A percentile compares a stretch with the other conserved stretches of the same genome.
Evolutionary conservation across 2,329 filamentous ascomycete species (phyloP).

Genomic region (Diaporthe ilicicola): DNA sequence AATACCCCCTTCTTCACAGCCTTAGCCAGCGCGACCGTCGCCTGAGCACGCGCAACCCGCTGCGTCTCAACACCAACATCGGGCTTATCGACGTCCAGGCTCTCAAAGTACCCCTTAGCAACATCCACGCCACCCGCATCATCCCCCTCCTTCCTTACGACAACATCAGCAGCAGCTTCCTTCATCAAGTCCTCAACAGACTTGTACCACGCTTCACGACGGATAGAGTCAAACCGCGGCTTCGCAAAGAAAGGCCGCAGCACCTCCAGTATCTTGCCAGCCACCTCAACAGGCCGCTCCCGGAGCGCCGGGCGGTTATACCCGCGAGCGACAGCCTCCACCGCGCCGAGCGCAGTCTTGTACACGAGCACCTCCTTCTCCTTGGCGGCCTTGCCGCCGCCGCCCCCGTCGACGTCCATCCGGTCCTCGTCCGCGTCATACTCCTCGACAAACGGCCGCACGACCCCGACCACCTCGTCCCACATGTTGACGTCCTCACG

Average conservation of each 20-base stretch:
- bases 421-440: conserved; percentile 64
- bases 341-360: conserved; percentile 56
- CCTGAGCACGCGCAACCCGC: conserved; percentile 56
- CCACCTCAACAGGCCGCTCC: conserved; percentile 46
- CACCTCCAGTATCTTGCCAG: conserved; percentile 49
- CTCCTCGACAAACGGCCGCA: conserved; percentile 69
- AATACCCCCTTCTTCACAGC: conserved; percentile 55
- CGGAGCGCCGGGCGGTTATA: conserved; percentile 54
- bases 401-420: conserved; percentile 72
- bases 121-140: conserved; percentile 35
- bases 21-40: conserved; percentile 51
- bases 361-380: conserved; percentile 49
- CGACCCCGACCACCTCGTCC: conserved; percentile 70
- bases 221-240: conserved; percentile 51
- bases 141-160: conserved; percentile 13
- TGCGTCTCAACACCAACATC: conserved; percentile 62
- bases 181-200: conserved; percentile 57
- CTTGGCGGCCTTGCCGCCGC: conserved; percentile 43
- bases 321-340: conserved; percentile 60
- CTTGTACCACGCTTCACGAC: conserved; percentile 62
- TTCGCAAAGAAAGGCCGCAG: conserved; percentile 52
- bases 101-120: conserved; percentile 51
- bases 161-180: conserved; percentile 41
- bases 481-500: conserved; percentile 76
- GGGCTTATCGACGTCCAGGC: conserved; percentile 55